Evolutionary conservation across 2,329 filamentous ascomycete species (phyloP).

Genomic region (Colletotrichum sp.): DNA sequence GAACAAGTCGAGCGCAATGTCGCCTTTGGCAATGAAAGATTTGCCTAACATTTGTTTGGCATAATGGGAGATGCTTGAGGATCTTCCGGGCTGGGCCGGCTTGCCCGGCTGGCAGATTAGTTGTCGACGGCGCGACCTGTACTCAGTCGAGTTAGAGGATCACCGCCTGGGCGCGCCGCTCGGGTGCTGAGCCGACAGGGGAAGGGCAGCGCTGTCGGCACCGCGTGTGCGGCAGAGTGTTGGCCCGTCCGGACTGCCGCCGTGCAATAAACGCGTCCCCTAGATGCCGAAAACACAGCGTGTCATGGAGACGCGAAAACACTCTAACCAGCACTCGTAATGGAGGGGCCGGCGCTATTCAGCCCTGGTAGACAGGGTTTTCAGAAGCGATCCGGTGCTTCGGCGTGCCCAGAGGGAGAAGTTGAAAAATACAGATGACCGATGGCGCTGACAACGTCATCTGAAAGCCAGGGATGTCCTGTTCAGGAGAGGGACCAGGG

Average conservation of each 20-base stretch:
- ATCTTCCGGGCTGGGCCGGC: not conserved
- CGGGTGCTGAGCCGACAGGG: not conserved
- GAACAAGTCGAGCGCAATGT: not conserved
- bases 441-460: not conserved
- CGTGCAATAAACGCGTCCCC: not conserved
- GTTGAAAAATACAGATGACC: not conserved
- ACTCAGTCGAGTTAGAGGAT: not conserved
- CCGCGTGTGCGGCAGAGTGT: not conserved
- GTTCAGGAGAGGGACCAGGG: not conserved
- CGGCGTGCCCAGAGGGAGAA: not conserved
- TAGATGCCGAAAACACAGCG: not conserved
- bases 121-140: not conserved
- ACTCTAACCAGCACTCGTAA: not conserved
- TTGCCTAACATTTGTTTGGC: not conserved
- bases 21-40: not conserved
- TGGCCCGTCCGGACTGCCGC: not conserved
- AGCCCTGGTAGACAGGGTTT: not conserved
- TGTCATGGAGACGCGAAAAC: conserved; percentile 3
- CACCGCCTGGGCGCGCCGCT: not conserved
- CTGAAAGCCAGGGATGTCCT: not conserved
- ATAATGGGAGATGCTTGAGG: not conserved
- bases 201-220: not conserved
- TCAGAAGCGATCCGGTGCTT: not conserved
- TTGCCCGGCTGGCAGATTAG: not conserved
- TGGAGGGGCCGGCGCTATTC: not conserved